Evolutionary conservation across 1,284 basidiomycete genomes (phyloP), one percentile per base, ranked within the genome.

Genomic region (Exsudoporus floridanus): DNA sequence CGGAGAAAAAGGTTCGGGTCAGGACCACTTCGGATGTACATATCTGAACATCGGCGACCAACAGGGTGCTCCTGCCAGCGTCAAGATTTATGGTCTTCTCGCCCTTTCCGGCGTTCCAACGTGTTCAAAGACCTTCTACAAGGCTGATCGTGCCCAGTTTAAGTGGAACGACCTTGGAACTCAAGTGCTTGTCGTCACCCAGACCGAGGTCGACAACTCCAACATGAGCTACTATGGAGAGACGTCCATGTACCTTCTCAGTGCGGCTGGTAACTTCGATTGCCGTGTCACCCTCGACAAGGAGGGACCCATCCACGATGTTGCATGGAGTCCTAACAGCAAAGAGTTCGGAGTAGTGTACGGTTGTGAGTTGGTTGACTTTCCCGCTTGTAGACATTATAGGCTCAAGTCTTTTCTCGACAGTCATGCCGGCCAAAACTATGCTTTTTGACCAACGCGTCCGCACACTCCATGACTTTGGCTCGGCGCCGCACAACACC

Each of bases 141-240:
- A 98, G 75, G 94, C 95, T 3, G 95, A 98, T 76, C 90, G 92
- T 58, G 83, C 92, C 12, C 83, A 85, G 64, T 90, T 99, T 73
- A 98, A 98, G 74, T 98, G 96, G 96, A 98, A 98, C 73, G 84
- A 84, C 16, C 83, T 94, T 25, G 96, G 96, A 27, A 90, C 86
- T 0, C 84, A 93, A 67, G 88, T 90, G 5, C 78, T 99, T 51
- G 82, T 98, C 58, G 74, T 98, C 41, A 96, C 96, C 0, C 92
- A 95, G 62, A 96, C 94, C 7, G 97, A 99, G 62, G 94, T 98
- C 53, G 96, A 99, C 71, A 92, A 92, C 70, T 90, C 92, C 31
- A 96, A 96, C 73, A 98, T 93, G 80, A 95, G 89, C 64, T 99
- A 99, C 73, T 99, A 98, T 61, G 97, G 96, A 54, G 95, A 98